These are phyloP conservation scores for Clonostachys rosea DNA, from an alignment of 2,329 filamentous ascomycete genomes.

Conservation along the genomic window DNA sequence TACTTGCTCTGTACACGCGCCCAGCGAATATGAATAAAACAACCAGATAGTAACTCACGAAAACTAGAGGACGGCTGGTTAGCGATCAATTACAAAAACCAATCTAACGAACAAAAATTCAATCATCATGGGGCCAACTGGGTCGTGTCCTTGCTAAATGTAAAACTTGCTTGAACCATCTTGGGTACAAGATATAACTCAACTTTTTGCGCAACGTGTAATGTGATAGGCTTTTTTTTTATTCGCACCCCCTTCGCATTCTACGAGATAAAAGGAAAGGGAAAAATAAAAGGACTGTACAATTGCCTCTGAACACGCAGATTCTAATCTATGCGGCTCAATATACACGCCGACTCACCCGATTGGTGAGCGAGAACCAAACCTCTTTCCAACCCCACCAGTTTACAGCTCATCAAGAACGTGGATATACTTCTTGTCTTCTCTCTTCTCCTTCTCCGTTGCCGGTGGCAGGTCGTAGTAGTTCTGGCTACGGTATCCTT, in stretches of 20 bases:
- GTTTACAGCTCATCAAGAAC: constrained; percentile 80
- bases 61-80: no score
- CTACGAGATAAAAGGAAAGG: background rate
- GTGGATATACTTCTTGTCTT: constrained; percentile 96
- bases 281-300: constrained; percentile 1
- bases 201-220: background rate
- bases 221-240: background rate
- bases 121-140: no score
- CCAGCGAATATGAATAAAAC: no score
- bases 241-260: background rate
- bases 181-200: background rate
- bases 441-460: constrained; percentile 88
- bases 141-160: no score
- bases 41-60: no score
- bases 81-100: no score
- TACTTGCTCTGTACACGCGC: no score
- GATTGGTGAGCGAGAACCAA: background rate
- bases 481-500: constrained; percentile 82
- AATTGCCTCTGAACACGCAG: background rate
- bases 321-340: background rate
- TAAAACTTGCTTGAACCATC: background rate
- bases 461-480: constrained; percentile 93
- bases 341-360: background rate
- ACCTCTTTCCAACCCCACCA: background rate
- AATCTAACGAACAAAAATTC: no score